A percentile compares a stretch with the other conserved stretches of the same genome.
These are phyloP conservation scores for Leishmania turanica DNA, from an alignment of 208 protist species.

Conservation along the genomic window DNA sequence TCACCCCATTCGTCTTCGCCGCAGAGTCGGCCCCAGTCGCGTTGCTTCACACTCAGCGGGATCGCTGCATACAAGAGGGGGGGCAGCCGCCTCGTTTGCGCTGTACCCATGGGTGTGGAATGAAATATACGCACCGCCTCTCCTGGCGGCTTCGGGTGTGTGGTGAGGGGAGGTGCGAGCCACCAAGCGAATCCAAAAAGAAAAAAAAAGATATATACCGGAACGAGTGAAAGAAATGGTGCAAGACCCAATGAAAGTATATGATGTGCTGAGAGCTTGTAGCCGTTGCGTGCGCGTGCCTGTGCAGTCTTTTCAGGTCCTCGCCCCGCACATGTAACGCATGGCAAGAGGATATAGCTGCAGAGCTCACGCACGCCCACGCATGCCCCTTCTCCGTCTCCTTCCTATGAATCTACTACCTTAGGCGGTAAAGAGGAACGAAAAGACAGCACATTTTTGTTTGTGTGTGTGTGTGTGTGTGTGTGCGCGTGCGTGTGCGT, in stretches of 20 bases:
- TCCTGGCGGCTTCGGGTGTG: not conserved
- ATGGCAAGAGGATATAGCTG: no score
- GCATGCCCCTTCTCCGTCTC: no score
- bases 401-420: no score
- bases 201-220: not conserved
- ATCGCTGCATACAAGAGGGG: not conserved
- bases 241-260: not conserved
- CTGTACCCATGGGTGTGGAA: not conserved
- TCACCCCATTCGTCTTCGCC: not conserved
- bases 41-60: not conserved
- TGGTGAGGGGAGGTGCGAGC: not conserved
- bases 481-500: no score
- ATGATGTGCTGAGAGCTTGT: not conserved
- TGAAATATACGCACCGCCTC: not conserved
- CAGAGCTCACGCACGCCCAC: no score
- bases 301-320: no score
- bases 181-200: not conserved
- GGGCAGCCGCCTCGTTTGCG: not conserved
- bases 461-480: no score
- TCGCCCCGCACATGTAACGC: no score
- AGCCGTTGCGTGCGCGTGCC: not conserved
- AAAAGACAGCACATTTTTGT: no score
- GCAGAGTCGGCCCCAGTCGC: not conserved
- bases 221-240: not conserved
- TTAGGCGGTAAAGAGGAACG: no score